Evolutionary conservation across 768 basidiomycete genomes (phyloP).

Genomic region (Leccinum sublutescens): DNA sequence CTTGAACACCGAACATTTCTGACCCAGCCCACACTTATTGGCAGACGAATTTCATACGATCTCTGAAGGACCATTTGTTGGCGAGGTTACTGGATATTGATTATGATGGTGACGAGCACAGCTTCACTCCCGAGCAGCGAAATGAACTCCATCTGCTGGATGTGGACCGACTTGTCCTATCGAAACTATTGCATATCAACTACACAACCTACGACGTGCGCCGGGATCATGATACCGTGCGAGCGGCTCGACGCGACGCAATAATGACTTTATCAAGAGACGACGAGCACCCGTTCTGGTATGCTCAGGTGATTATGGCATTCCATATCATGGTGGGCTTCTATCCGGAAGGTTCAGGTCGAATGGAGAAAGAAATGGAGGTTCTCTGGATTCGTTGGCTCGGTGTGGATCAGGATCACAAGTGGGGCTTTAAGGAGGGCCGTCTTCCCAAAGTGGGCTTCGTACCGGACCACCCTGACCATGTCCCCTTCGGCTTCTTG

Average conservation of each 20-base stretch:
- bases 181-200: not conserved
- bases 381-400: no score
- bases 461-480: no score
- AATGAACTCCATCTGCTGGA: not conserved
- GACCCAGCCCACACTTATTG: no score
- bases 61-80: not conserved
- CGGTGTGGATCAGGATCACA: no score
- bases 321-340: not conserved
- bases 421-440: no score
- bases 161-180: not conserved
- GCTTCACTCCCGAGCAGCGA: not conserved
- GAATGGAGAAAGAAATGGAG: not conserved
- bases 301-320: not conserved
- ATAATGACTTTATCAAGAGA: not conserved
- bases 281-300: not conserved
- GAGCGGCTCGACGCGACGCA: not conserved
- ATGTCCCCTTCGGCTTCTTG: no score
- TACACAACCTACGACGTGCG: not conserved
- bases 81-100: not conserved
- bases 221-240: not conserved
- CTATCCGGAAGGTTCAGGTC: not conserved
- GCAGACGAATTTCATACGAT: not conserved
- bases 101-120: slow-evolving; percentile 1
- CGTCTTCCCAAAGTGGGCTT: no score
- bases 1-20: no score